phyloP scores from a whole-genome alignment of 306 rosid species.

The Mimosa bimucronata region DNA sequence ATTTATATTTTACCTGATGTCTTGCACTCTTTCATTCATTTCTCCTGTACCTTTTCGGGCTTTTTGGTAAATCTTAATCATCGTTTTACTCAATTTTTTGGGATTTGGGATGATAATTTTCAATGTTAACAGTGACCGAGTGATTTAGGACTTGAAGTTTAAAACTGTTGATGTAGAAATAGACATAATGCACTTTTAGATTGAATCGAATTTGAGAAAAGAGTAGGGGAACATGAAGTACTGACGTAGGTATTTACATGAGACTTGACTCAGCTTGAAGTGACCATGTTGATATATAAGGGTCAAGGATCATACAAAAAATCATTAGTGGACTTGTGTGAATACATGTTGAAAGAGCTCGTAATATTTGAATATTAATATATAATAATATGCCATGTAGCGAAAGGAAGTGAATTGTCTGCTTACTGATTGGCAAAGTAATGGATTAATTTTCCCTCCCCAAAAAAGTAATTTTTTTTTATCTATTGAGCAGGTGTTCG shows the following conservation, averaged over 20 bases:
- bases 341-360: conserved; percentile 5
- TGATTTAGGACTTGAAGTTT: conserved; percentile 1
- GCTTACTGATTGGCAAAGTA: conserved; percentile 37
- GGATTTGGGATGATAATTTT: conserved; percentile 6
- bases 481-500: conserved; percentile 70
- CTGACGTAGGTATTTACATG: conserved; percentile 12
- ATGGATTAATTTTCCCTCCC: conserved; percentile 10
- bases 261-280: background rate
- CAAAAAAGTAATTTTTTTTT: background rate
- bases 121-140: background rate
- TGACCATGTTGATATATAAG: conserved; percentile 12
- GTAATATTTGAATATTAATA: background rate
- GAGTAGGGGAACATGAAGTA: conserved; percentile 15
- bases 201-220: conserved; percentile 17
- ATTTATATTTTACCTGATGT: conserved; percentile 27
- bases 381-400: conserved; percentile 7
- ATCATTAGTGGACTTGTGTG: conserved; percentile 20
- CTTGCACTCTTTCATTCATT: conserved; percentile 2
- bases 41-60: conserved; percentile 16
- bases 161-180: background rate
- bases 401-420: conserved; percentile 22
- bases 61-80: background rate
- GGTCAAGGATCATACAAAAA: conserved; percentile 21
- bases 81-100: conserved; percentile 17
- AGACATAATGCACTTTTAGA: background rate